These are phyloP conservation scores for Pythium periplocum DNA, from an alignment of 352 stramenopile genomes.

Conservation along the genomic window DNA sequence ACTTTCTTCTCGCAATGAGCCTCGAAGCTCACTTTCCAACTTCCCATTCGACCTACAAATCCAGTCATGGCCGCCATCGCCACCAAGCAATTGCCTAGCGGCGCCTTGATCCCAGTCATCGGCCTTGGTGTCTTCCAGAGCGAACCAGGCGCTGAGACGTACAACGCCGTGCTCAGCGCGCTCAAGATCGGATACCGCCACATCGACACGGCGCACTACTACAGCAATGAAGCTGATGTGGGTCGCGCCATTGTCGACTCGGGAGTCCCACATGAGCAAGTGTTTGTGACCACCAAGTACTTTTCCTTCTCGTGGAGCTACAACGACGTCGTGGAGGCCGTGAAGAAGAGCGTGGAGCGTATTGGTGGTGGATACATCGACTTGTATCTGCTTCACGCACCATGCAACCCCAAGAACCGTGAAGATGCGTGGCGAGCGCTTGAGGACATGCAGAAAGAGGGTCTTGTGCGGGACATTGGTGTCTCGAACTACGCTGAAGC, in stretches of 20 bases:
- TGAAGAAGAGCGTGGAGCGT: slow-evolving; percentile 26
- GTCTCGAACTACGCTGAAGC: slow-evolving; percentile 72
- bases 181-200: slow-evolving; percentile 57
- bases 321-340: slow-evolving; percentile 31
- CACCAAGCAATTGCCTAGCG: slow-evolving; percentile 12
- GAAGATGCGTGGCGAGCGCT: slow-evolving; percentile 27
- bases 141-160: slow-evolving; percentile 15
- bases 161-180: slow-evolving; percentile 18
- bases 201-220: slow-evolving; percentile 71
- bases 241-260: slow-evolving; percentile 44
- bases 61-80: background rate
- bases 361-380: slow-evolving; percentile 48
- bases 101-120: slow-evolving; percentile 16
- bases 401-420: slow-evolving; percentile 24
- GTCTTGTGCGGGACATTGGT: slow-evolving; percentile 57
- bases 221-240: slow-evolving; percentile 70
- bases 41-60: no score
- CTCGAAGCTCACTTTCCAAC: no score
- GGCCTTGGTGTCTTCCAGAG: slow-evolving; percentile 25
- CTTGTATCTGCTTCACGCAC: slow-evolving; percentile 57
- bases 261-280: slow-evolving; percentile 39
- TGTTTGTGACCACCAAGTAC: slow-evolving; percentile 74
- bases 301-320: slow-evolving; percentile 43
- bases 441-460: slow-evolving; percentile 20
- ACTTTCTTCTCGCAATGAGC: no score